Conservation (phyloP, 1,284 basidiomycete genomes). For the Thecaphora frezii region DNA sequence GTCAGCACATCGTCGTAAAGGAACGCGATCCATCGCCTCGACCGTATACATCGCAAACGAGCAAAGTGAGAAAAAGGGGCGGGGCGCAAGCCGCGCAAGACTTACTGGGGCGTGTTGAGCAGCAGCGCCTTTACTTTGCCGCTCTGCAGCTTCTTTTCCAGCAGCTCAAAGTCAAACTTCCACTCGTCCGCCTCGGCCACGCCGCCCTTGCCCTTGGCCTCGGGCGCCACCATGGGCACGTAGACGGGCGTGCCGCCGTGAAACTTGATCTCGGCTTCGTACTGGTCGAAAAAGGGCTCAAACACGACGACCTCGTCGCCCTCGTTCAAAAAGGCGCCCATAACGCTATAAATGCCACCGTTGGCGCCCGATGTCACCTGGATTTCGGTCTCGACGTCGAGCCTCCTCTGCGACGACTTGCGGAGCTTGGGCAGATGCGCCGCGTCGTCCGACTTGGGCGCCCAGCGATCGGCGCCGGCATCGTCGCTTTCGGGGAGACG, state of each 20-base stretch:
- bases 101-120: slow-evolving; percentile 72
- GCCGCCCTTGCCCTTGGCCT: slow-evolving; percentile 4
- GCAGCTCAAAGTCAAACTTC: slow-evolving; percentile 67
- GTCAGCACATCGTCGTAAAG: too few species aligned
- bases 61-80: too few species aligned
- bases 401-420: slow-evolving; percentile 64
- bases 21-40: too few species aligned
- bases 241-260: slow-evolving; percentile 81
- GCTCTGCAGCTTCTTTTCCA: slow-evolving; percentile 77
- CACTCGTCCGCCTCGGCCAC: slow-evolving; percentile 58
- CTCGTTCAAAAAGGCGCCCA: slow-evolving; percentile 45
- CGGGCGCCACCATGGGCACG: slow-evolving; percentile 87
- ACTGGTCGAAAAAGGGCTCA: slow-evolving; percentile 94
- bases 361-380: slow-evolving; percentile 90
- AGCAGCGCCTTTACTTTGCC: slow-evolving; percentile 71
- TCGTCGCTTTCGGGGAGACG: slow-evolving; percentile 35
- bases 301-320: slow-evolving; percentile 95
- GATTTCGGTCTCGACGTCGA: slow-evolving; percentile 85
- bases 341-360: slow-evolving; percentile 52
- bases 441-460: slow-evolving; percentile 6
- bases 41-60: too few species aligned
- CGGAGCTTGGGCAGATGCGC: slow-evolving; percentile 25
- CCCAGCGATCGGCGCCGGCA: slow-evolving; percentile 38
- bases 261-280: slow-evolving; percentile 64
- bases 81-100: too few species aligned